Base-by-base conservation (phyloP, 495 filamentous ascomycete genomes). In the Tricharina praecox region DNA sequence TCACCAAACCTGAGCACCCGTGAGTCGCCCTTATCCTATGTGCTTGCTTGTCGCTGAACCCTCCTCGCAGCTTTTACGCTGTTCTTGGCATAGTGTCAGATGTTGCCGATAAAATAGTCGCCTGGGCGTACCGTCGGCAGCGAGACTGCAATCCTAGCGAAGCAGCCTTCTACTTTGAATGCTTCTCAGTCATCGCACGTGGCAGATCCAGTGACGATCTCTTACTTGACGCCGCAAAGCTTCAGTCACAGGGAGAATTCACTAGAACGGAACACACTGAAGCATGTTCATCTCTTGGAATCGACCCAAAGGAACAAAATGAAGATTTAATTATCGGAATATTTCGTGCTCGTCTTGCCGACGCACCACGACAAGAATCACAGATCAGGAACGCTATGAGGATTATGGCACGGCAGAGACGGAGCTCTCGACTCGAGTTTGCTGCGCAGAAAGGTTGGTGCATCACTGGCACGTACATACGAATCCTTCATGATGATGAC, bases 121-220 rank as follows among this genome's bases (percentile, higher is more conserved):
- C 58, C 20, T 71, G 66, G 55, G 64, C 66, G 3, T 69, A 60
- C 38, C 50, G 64, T 18, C 53, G 66, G 3, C 68, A 71, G 53
- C 47, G 49, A n/a, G 43, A 49, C 10, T 64, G 60, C 34, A 68
- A 71, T 51, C 48, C 51, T 10, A 46, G 49, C 21, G 63, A 65
- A 20, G 44, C 48, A 10, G 44, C 66, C 13, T 70, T 69, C 51
- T 71, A 70, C 50, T 68, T 69, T 47, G 64, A 71, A 55, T 67
- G 64, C 37, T 54, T 71, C 9, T 53, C 62, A 33, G 58, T 53
- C 2, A 57, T 71, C 21, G 60, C 66, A 4, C 50, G 52, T 34
- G 60, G 58, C 7, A 55, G 68, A 8, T 46, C 50, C 5, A 70
- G 64, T 50, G 61, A 68, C 30, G 49, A 36, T 28, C 56, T 71